phyloP scores from a whole-genome alignment of 495 filamentous ascomycete genomes.

The Cryomyces minteri region DNA sequence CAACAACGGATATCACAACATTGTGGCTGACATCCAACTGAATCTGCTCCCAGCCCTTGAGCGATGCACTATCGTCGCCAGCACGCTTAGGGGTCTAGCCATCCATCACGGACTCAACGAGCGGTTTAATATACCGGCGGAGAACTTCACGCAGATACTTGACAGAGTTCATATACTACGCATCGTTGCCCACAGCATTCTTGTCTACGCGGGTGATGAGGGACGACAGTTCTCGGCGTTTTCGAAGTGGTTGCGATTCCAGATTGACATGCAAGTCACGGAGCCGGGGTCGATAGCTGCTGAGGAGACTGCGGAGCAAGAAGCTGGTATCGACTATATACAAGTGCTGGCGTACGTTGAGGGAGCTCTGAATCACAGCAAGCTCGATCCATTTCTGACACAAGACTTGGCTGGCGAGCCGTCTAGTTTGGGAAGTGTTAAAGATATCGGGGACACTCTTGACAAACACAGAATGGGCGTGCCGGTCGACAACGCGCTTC shows the following conservation, averaged over 20 bases:
- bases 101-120: slow-evolving; percentile 37
- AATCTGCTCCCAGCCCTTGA: slow-evolving; percentile 78
- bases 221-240: slow-evolving; percentile 61
- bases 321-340: slow-evolving; percentile 14
- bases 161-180: slow-evolving; percentile 20
- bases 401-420: background rate
- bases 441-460: background rate
- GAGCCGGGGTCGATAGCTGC: slow-evolving; percentile 22
- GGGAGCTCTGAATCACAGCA: slow-evolving; percentile 7
- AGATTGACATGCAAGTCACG: slow-evolving; percentile 45
- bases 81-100: slow-evolving; percentile 69
- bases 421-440: background rate
- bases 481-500: slow-evolving; percentile 4
- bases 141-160: background rate
- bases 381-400: slow-evolving; percentile 5
- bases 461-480: background rate
- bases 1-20: slow-evolving; percentile 50
- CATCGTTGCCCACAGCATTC: slow-evolving; percentile 52
- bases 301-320: slow-evolving; percentile 25
- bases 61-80: slow-evolving; percentile 62
- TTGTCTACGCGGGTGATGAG: slow-evolving; percentile 56
- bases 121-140: background rate
- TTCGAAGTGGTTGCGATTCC: slow-evolving; percentile 66
- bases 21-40: slow-evolving; percentile 64
- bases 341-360: slow-evolving; percentile 16